Percentiles rank a stretch among this genome's conserved stretches.
Conservation (phyloP, 129 eudicot genomes). For the Pulicaria dysenterica region DNA sequence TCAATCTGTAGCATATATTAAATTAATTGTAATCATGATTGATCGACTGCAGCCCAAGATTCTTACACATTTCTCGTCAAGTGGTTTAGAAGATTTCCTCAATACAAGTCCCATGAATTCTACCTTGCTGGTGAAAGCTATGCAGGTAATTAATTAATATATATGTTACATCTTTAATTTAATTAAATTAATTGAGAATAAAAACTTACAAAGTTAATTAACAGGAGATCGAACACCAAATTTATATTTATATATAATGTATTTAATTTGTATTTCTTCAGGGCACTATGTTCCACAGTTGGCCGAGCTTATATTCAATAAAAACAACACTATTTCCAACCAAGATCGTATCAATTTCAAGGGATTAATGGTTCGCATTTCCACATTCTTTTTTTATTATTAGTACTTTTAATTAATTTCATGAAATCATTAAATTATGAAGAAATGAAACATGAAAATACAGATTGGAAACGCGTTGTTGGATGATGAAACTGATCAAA, state of each 20-base stretch:
- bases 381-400: background rate
- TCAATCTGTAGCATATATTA: background rate
- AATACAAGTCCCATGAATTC: constrained; percentile 75
- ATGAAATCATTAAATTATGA: background rate
- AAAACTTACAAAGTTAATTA: too few species aligned
- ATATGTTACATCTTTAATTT: background rate
- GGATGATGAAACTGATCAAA: constrained; percentile 82
- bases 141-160: constrained; percentile 53
- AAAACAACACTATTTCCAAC: constrained; percentile 50
- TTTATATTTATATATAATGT: background rate
- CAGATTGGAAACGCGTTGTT: constrained; percentile 88
- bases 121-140: constrained; percentile 94
- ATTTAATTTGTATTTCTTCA: constrained; percentile 23
- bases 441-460: constrained; percentile 6
- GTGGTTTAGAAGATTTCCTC: constrained; percentile 88
- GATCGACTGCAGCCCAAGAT: constrained; percentile 62
- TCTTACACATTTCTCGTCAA: constrained; percentile 56
- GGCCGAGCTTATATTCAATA: constrained; percentile 57
- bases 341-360: constrained; percentile 61
- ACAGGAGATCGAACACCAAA: too few species aligned
- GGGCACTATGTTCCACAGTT: constrained; percentile 92
- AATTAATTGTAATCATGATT: background rate
- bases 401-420: background rate
- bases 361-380: constrained; percentile 67
- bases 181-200: background rate